Evolutionary conservation across 2,329 filamentous ascomycete genomes (phyloP).

Genomic region (Diplodia intermedia): DNA sequence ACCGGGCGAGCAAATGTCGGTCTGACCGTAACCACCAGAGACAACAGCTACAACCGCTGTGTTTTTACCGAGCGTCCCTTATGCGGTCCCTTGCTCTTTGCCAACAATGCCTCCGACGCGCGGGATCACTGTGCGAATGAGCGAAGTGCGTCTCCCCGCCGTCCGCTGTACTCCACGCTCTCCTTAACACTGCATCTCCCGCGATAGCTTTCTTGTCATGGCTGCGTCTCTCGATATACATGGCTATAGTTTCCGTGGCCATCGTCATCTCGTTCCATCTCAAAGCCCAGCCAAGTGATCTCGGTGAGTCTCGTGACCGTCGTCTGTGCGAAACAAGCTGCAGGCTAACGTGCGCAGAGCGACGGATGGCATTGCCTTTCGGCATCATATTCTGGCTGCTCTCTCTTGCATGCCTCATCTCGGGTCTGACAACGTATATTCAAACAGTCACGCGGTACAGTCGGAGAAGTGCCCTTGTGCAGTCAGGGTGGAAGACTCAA

Average conservation of each 20-base stretch:
- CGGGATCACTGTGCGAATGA: constrained; percentile 82
- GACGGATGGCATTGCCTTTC: constrained; percentile 79
- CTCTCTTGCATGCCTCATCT: constrained; percentile 74
- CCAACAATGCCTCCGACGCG: constrained; percentile 76
- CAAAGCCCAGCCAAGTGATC: constrained; percentile 69
- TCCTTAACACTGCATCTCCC: not conserved
- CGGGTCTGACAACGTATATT: constrained; percentile 87
- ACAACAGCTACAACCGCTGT: constrained; percentile 50
- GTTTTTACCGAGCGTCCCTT: constrained; percentile 69
- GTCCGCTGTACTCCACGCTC: not conserved
- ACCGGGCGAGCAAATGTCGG: not conserved
- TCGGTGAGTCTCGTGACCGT: constrained; percentile 36
- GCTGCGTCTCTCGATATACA: constrained; percentile 86
- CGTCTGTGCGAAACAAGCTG: not conserved
- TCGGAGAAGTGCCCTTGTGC: constrained; percentile 79
- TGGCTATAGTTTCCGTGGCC: constrained; percentile 86
- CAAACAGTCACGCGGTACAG: constrained; percentile 83
- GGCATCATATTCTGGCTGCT: constrained; percentile 89
- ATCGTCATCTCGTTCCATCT: constrained; percentile 95
- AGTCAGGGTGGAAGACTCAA: constrained; percentile 93
- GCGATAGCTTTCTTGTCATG: constrained; percentile 78
- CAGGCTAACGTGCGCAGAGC: constrained; percentile 61
- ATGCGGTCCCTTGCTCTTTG: constrained; percentile 72
- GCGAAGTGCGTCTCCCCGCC: constrained; percentile 57
- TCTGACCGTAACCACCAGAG: constrained; percentile 38